These are phyloP conservation scores for Capsicum baccatum DNA, from an alignment of 257 asterid genomes.

Conservation along the genomic window DNA sequence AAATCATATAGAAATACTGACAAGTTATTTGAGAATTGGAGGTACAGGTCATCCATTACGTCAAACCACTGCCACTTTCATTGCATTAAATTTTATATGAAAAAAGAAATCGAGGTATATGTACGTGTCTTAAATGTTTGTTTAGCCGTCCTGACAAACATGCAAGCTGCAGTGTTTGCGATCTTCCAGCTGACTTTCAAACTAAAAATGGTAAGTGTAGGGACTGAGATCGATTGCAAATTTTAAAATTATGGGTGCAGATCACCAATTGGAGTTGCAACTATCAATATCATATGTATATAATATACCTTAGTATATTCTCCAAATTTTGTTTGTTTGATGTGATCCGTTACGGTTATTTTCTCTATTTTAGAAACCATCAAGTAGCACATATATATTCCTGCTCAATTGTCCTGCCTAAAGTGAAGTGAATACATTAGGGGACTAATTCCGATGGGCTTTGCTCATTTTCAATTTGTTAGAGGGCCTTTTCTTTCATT, in stretches of 20 bases:
- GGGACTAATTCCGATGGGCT: background rate
- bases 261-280: background rate
- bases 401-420: background rate
- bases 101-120: background rate
- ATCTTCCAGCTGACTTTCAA: background rate
- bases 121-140: background rate
- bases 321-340: background rate
- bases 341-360: background rate
- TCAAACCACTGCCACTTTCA: background rate
- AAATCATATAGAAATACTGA: background rate
- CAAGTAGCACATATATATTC: background rate
- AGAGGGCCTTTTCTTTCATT: background rate
- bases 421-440: background rate
- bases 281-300: background rate
- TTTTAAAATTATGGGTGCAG: background rate
- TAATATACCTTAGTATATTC: background rate
- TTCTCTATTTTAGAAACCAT: no score
- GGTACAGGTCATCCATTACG: conserved; percentile 18
- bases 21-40: background rate
- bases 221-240: background rate
- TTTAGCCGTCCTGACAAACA: background rate
- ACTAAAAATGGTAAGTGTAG: background rate
- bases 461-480: background rate
- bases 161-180: background rate
- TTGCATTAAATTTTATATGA: background rate